Evolutionary conservation across 2,329 filamentous ascomycete genomes (phyloP).

Genomic region (Fusarium verticillioides): DNA sequence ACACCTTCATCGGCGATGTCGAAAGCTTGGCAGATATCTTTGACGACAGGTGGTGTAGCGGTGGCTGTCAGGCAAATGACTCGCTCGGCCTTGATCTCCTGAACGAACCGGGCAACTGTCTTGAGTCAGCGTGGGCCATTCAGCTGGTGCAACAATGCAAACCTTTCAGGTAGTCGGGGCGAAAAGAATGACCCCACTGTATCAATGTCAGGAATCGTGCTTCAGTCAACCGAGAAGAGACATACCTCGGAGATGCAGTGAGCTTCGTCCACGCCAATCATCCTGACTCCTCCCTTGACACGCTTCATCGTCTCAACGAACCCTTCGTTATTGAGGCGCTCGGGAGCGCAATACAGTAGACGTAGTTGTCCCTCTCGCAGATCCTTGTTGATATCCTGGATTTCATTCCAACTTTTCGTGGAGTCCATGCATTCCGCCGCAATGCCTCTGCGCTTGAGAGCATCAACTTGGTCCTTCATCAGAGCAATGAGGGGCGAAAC

Average conservation of each 20-base stretch:
- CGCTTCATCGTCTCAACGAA: constrained; percentile 67
- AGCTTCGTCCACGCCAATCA: constrained; percentile 68
- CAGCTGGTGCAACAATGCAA: constrained; percentile 8
- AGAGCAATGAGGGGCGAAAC: constrained; percentile 67
- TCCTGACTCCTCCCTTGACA: constrained; percentile 64
- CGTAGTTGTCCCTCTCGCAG: constrained; percentile 60
- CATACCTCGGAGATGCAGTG: constrained; percentile 63
- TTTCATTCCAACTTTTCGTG: constrained; percentile 61
- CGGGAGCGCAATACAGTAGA: constrained; percentile 68
- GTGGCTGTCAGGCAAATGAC: constrained; percentile 71
- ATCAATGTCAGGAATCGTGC: not conserved
- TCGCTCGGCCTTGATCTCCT: constrained; percentile 66
- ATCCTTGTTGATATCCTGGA: constrained; percentile 51
- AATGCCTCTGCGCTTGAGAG: constrained; percentile 60
- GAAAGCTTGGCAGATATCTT: constrained; percentile 65
- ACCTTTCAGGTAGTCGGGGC: constrained; percentile 63
- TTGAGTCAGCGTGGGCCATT: not conserved
- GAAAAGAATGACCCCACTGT: constrained; percentile 61
- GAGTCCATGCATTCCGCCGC: constrained; percentile 67
- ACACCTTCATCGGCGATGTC: constrained; percentile 58
- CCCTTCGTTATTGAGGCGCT: constrained; percentile 69
- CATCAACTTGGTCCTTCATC: constrained; percentile 71
- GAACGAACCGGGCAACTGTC: constrained; percentile 63
- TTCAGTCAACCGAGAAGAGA: fast-evolving
- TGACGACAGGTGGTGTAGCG: constrained; percentile 65